Percentiles rank a stretch among this genome's conserved stretches.
phyloP scores from a whole-genome alignment of 2,329 filamentous ascomycete species.

The Hypoxylon sp. region DNA sequence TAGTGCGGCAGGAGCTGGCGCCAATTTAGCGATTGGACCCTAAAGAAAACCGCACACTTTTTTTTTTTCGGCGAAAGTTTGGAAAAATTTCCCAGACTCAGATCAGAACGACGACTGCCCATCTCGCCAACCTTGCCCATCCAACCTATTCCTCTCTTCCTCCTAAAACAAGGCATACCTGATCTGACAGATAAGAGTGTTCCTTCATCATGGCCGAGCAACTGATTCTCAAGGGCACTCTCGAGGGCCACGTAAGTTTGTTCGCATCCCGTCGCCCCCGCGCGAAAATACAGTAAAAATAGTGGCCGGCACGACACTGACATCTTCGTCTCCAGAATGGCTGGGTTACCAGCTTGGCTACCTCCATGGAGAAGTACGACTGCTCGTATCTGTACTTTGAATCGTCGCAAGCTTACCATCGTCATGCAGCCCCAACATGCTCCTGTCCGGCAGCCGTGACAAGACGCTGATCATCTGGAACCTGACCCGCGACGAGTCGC shows the following conservation, averaged over 20 bases:
- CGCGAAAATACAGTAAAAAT: constrained; percentile 11
- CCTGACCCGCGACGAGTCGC: constrained; percentile 96
- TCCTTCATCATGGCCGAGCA: constrained; percentile 81
- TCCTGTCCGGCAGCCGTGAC: constrained; percentile 95
- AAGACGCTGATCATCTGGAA: constrained; percentile 99
- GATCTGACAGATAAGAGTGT: constrained; percentile 41
- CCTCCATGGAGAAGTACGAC: constrained; percentile 96
- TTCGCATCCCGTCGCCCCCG: background rate
- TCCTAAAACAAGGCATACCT: constrained; percentile 41
- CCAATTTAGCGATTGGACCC: constrained; percentile 48
- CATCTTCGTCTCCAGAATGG: constrained; percentile 67
- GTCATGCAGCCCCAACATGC: constrained; percentile 89
- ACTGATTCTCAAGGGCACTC: constrained; percentile 94
- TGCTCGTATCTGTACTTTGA: constrained; percentile 22
- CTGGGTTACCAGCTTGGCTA: constrained; percentile 98
- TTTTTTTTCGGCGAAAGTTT: constrained; percentile 47
- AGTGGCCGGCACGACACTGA: no score
- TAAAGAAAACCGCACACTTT: constrained; percentile 59
- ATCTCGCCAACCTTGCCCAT: constrained; percentile 22
- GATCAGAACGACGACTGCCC: constrained; percentile 45
- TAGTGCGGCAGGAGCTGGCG: background rate
- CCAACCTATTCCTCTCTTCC: constrained; percentile 45
- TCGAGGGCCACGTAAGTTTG: constrained; percentile 88
- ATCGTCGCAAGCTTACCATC: constrained; percentile 42
- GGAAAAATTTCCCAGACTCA: constrained; percentile 50